Evolutionary conservation across 2,329 filamentous ascomycete species (phyloP).

Genomic region (Xylaria sp.): DNA sequence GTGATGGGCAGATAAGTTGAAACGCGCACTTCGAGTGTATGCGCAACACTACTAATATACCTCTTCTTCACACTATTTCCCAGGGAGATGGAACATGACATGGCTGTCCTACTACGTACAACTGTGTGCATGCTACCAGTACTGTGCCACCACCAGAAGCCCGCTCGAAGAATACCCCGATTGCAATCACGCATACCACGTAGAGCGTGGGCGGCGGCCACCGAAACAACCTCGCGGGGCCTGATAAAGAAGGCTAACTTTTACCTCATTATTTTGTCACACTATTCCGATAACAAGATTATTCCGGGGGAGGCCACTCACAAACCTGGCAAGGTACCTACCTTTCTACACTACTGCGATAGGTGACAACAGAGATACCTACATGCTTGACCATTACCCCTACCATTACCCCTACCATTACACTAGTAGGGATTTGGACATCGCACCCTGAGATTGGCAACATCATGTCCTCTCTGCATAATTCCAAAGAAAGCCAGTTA

Average conservation of each 20-base stretch:
- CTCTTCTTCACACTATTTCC: constrained; percentile 14
- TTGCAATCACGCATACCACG: background rate
- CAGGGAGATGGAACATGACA: constrained; percentile 13
- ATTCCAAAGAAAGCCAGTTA: background rate
- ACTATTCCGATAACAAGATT: constrained; percentile 34
- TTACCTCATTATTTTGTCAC: constrained; percentile 41
- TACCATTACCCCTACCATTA: constrained; percentile 7
- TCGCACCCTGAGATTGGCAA: background rate
- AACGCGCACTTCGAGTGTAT: background rate
- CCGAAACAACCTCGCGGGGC: constrained; percentile 24
- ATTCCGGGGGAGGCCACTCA: constrained; percentile 22
- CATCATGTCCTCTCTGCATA: background rate
- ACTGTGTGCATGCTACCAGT: constrained; percentile 2
- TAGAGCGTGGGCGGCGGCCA: constrained; percentile 23
- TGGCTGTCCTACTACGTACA: constrained; percentile 9
- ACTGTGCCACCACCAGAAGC: background rate
- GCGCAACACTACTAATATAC: background rate
- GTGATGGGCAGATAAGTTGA: background rate
- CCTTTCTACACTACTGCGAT: background rate
- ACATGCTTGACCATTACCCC: constrained; percentile 3
- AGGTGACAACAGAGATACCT: background rate
- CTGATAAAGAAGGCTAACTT: constrained; percentile 39
- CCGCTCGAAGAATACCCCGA: constrained; percentile 3
- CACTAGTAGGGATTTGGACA: constrained; percentile 9
- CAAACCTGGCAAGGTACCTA: constrained; percentile 8